These are phyloP conservation scores for Diaporthe nobilis DNA, from an alignment of 2,329 filamentous ascomycete genomes.

Conservation along the genomic window DNA sequence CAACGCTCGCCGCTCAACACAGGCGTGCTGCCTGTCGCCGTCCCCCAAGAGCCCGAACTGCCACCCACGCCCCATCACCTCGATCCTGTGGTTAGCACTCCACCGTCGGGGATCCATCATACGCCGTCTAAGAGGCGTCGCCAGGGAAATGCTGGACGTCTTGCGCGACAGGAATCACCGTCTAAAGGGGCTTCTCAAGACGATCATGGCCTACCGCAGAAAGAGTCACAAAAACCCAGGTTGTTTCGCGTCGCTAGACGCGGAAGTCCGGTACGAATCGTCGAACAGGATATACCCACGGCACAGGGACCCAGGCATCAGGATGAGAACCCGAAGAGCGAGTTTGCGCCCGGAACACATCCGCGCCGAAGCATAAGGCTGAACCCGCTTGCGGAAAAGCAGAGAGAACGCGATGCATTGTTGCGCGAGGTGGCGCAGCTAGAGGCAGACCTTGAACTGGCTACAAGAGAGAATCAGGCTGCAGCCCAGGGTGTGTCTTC, in stretches of 20 bases:
- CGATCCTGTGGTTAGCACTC: slow-evolving; percentile 68
- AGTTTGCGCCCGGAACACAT: slow-evolving; percentile 38
- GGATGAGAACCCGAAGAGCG: slow-evolving; percentile 58
- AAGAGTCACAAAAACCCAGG: slow-evolving; percentile 23
- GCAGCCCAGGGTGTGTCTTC: slow-evolving; percentile 21
- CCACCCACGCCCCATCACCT: slow-evolving; percentile 69
- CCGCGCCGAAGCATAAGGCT: slow-evolving; percentile 56
- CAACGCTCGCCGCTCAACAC: slow-evolving; percentile 53
- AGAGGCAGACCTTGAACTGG: slow-evolving; percentile 70
- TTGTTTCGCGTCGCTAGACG: slow-evolving; percentile 26
- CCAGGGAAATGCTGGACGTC: slow-evolving; percentile 17
- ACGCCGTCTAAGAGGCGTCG: slow-evolving; percentile 65
- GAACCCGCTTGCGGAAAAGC: slow-evolving; percentile 64
- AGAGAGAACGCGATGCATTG: slow-evolving; percentile 66
- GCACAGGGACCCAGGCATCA: slow-evolving; percentile 60
- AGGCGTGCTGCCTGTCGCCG: slow-evolving; percentile 50
- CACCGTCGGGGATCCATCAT: slow-evolving; percentile 71
- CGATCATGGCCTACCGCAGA: slow-evolving; percentile 37
- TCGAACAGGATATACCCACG: slow-evolving; percentile 30
- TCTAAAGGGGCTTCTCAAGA: slow-evolving; percentile 57
- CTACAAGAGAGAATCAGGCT: slow-evolving; percentile 70
- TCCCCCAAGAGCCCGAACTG: slow-evolving; percentile 72
- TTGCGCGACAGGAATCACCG: slow-evolving; percentile 57
- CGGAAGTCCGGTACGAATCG: slow-evolving; percentile 23
- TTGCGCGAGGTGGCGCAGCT: slow-evolving; percentile 69